phyloP scores from a whole-genome alignment of 257 asterid species.

The Solanum virginianum region DNA sequence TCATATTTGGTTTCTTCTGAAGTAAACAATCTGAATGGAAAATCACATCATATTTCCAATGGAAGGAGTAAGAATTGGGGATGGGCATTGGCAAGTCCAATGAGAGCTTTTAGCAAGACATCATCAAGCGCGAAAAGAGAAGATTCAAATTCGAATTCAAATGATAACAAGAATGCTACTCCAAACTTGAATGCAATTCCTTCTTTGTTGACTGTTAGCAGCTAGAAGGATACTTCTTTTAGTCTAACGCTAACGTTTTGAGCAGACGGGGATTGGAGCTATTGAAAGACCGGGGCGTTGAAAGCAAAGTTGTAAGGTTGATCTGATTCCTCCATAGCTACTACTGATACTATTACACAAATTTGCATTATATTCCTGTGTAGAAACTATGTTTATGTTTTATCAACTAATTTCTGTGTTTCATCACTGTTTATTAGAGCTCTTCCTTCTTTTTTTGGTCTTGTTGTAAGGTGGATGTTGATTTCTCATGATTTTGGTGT shows the following conservation, averaged over 20 bases:
- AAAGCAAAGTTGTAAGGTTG: background rate
- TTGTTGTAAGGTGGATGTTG: background rate
- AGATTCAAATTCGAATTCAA: slow-evolving; percentile 8
- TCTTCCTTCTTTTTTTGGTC: background rate
- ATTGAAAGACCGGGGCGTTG: background rate
- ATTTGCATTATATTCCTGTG: background rate
- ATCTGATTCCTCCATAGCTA: background rate
- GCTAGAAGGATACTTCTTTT: slow-evolving; percentile 16
- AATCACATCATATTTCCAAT: slow-evolving; percentile 34
- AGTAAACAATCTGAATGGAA: slow-evolving; percentile 32
- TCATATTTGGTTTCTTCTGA: slow-evolving; percentile 53
- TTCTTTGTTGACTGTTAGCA: slow-evolving; percentile 64
- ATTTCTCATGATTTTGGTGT: background rate
- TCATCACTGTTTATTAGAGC: background rate
- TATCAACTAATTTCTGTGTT: background rate
- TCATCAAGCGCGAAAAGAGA: slow-evolving; percentile 40
- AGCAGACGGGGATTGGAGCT: background rate
- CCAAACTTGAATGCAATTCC: slow-evolving; percentile 86
- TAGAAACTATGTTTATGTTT: background rate
- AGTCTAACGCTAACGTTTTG: background rate
- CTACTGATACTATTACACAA: background rate
- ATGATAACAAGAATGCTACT: slow-evolving; percentile 28
- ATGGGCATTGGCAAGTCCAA: slow-evolving; percentile 97
- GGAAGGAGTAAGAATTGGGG: slow-evolving; percentile 95
- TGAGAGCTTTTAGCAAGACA: slow-evolving; percentile 77